These are phyloP conservation scores for Dendrobium officinale DNA, from an alignment of 106 monocot species.

Conservation along the genomic window DNA sequence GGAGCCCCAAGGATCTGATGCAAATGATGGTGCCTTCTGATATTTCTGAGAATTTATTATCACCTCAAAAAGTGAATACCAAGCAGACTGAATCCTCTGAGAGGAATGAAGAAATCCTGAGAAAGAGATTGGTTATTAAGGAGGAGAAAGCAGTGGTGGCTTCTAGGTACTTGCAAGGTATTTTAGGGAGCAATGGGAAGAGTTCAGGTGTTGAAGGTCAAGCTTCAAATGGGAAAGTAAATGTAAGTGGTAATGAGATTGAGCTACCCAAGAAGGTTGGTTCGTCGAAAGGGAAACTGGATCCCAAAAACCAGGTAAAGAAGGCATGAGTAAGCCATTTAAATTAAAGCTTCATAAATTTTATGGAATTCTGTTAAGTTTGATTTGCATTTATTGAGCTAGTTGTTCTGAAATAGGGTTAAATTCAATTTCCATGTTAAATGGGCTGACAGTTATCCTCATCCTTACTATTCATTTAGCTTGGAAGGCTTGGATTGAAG, in stretches of 20 bases:
- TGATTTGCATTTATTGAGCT: neutral
- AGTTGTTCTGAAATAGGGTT: neutral
- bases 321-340: neutral
- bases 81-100: slow-evolving; percentile 19
- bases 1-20: slow-evolving; percentile 91
- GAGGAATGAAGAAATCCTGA: slow-evolving; percentile 29
- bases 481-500: too few relatives aligned
- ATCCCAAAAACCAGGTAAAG: slow-evolving; percentile 41
- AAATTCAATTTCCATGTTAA: neutral
- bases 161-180: slow-evolving; percentile 75
- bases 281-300: slow-evolving; percentile 32
- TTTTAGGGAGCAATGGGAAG: slow-evolving; percentile 26
- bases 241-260: slow-evolving; percentile 9
- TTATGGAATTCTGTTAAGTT: neutral
- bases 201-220: slow-evolving; percentile 12
- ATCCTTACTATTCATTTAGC: too few relatives aligned
- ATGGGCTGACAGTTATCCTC: neutral
- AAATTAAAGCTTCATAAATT: neutral
- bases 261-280: slow-evolving; percentile 16
- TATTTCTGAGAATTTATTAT: slow-evolving; percentile 1
- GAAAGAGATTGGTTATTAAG: slow-evolving; percentile 64
- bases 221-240: slow-evolving; percentile 21
- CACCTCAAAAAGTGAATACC: slow-evolving; percentile 7
- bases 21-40: slow-evolving; percentile 51
- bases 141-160: slow-evolving; percentile 63